Evolutionary conservation across 352 stramenopile species (phyloP), one percentile per base, ranked within the genome.

Genomic region (Lagenidium sp.): DNA sequence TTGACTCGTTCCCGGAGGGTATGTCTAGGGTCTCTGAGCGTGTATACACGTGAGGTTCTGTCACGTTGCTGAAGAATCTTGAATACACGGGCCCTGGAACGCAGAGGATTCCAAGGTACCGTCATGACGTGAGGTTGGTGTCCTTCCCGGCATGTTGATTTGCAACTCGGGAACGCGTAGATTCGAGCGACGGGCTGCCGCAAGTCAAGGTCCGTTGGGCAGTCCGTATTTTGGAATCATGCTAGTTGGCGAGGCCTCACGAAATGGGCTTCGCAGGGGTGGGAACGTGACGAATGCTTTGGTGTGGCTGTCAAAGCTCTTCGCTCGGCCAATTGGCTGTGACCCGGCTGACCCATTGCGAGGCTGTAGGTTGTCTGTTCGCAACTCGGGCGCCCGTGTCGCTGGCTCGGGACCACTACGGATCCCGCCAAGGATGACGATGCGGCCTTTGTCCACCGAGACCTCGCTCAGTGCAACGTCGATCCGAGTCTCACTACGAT

Each of bases 241-340:
- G n/a, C n/a, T n/a, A n/a, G n/a, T n/a, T n/a, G n/a, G n/a, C n/a
- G n/a, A n/a, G n/a, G n/a, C n/a, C n/a, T n/a, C n/a, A n/a, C n/a
- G n/a, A n/a, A n/a, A n/a, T n/a, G n/a, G n/a, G n/a, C n/a, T n/a
- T n/a, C n/a, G 28, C 28, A 77, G 77, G 54, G 77, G 77, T 7
- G 74, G 77, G 41, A 89, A 89, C 37, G 73, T 58, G 40, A 68
- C 73, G 6, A 89, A 64, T 46, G 66, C 68, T 30, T 39, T 85
- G 55, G 75, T 83, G 12, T n/a, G 26, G 25, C n/a, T 19, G 29
- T 32, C 18, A 31, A 24, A 38, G 5, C 19, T 1, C 31, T 48
- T 30, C 12, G n/a, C 22, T 41, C 16, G 22, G n/a, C 29, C 5
- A 18, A 19, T 24, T 20, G 13, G 26, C 12, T n/a, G 15, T 21